Evolutionary conservation across 805 yeast species (phyloP).

Genomic region (Ogataea pini): DNA sequence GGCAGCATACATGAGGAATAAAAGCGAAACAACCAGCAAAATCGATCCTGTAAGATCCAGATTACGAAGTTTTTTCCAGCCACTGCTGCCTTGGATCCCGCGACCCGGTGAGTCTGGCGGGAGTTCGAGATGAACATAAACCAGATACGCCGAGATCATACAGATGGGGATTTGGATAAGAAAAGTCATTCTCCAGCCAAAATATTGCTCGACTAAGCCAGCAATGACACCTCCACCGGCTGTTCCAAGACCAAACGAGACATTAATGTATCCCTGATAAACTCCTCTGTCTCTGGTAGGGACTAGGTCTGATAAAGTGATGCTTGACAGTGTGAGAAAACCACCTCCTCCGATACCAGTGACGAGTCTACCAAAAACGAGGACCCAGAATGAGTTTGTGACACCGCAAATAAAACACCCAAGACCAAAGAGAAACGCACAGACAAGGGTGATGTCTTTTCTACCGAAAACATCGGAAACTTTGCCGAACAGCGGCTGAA

Average conservation of each 20-base stretch:
- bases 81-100: conserved; percentile 49
- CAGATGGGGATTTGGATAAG: conserved; percentile 54
- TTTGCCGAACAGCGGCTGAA: conserved; percentile 58
- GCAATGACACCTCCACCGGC: conserved; percentile 69
- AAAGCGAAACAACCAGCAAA: conserved; percentile 56
- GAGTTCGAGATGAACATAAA: conserved; percentile 39
- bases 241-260: conserved; percentile 76
- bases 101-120: conserved; percentile 52
- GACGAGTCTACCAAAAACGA: conserved; percentile 61
- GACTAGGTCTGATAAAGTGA: conserved; percentile 74
- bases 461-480: conserved; percentile 57
- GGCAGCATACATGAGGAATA: conserved; percentile 60
- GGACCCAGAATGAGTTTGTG: conserved; percentile 41
- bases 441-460: conserved; percentile 38
- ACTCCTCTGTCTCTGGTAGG: conserved; percentile 76
- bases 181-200: conserved; percentile 72
- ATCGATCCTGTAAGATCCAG: conserved; percentile 70
- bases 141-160: conserved; percentile 40
- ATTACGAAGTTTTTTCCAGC: conserved; percentile 50
- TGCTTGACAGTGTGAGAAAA: conserved; percentile 70
- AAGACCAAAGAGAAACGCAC: conserved; percentile 35
- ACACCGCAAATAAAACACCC: conserved; percentile 47
- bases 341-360: conserved; percentile 67
- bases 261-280: conserved; percentile 80
- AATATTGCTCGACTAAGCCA: conserved; percentile 51